Conservation (phyloP, 108 stramenopile species). For the Cyclotella cryptica region DNA sequence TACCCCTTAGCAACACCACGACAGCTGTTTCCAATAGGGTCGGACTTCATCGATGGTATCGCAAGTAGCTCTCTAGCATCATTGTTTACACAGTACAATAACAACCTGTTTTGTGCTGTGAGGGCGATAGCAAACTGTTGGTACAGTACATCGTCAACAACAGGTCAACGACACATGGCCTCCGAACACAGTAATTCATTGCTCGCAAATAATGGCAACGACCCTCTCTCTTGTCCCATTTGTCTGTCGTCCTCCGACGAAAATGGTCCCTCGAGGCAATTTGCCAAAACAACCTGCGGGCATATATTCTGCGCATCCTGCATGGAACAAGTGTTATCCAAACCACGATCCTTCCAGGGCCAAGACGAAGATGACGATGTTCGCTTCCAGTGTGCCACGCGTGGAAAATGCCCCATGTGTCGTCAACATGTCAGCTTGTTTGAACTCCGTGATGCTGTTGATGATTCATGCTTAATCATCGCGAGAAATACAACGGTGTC, state of each 20-base stretch:
- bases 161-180: too few relatives aligned
- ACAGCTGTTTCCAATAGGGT: too few relatives aligned
- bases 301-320: constrained; percentile 16
- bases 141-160: too few relatives aligned
- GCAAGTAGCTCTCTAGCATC: too few relatives aligned
- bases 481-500: constrained; percentile 13
- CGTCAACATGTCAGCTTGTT: constrained; percentile 30
- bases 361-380: constrained; percentile 3
- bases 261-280: background rate
- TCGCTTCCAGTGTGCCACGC: constrained; percentile 4
- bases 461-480: background rate
- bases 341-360: background rate
- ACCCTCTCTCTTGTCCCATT: constrained; percentile 8
- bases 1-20: too few relatives aligned
- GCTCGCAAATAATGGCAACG: background rate
- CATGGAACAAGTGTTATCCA: background rate
- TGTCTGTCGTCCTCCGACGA: constrained; percentile 13
- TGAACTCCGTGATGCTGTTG: constrained; percentile 19
- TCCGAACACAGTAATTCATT: too few relatives aligned
- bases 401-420: constrained; percentile 47
- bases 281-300: constrained; percentile 13
- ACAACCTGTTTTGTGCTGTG: too few relatives aligned
- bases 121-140: too few relatives aligned
- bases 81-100: too few relatives aligned
- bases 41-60: too few relatives aligned